Evolutionary conservation across 2,329 filamentous ascomycete species (phyloP).

Genomic region (Ramularia collo-cygni): DNA sequence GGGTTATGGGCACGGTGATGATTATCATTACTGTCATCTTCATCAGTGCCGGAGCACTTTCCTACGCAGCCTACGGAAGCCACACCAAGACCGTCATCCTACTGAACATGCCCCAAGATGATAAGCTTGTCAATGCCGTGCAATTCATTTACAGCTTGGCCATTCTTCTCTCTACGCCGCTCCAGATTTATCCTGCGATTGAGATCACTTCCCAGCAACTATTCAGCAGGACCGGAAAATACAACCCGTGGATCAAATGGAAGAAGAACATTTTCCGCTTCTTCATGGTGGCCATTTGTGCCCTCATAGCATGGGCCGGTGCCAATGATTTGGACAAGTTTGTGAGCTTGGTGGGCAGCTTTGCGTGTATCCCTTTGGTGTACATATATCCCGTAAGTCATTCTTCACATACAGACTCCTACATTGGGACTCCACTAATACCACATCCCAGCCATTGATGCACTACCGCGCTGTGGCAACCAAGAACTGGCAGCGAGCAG

Average conservation of each 20-base stretch:
- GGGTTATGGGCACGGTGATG: conserved; percentile 85
- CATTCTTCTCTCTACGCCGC: conserved; percentile 88
- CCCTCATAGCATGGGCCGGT: conserved; percentile 82
- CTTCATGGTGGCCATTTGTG: conserved; percentile 80
- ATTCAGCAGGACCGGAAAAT: conserved; percentile 91
- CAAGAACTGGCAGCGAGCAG: conserved; percentile 57
- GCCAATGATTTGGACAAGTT: conserved; percentile 96
- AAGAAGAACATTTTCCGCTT: conserved; percentile 98
- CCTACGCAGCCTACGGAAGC: conserved; percentile 92
- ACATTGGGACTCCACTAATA: conserved; percentile 4
- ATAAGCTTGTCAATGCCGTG: conserved; percentile 89
- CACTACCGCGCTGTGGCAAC: conserved; percentile 77
- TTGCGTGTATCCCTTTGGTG: conserved; percentile 93
- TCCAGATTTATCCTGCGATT: conserved; percentile 97
- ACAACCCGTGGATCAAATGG: conserved; percentile 98
- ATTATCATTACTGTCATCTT: conserved; percentile 89
- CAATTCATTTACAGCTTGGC: conserved; percentile 97
- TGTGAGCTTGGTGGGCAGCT: conserved; percentile 90
- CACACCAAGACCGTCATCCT: conserved; percentile 94
- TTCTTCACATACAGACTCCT: neutral
- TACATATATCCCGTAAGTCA: conserved; percentile 94
- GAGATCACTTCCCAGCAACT: conserved; percentile 92
- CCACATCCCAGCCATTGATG: conserved; percentile 65
- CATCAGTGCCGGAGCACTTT: conserved; percentile 82
- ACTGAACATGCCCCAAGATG: conserved; percentile 91